Conservation (phyloP, 2,329 filamentous ascomycete species). For the Clonostachys byssicola region DNA sequence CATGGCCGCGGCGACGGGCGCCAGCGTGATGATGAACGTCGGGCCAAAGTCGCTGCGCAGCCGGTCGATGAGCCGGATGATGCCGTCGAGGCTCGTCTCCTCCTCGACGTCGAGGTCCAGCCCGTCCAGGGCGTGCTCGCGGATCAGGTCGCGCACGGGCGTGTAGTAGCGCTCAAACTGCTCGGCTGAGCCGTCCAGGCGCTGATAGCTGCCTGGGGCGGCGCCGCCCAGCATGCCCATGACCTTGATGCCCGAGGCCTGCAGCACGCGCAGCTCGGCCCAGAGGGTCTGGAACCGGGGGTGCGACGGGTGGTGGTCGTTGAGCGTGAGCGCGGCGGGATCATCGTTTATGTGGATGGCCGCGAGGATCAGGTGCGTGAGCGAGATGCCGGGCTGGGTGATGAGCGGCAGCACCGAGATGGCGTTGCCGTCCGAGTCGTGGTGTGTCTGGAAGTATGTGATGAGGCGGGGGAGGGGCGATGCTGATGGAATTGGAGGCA, state of each 20-base stretch:
- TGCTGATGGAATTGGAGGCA: too few relatives aligned
- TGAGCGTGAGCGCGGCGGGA: slow-evolving; percentile 68
- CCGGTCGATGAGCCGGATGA: slow-evolving; percentile 63
- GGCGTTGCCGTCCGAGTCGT: slow-evolving; percentile 33
- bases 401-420: slow-evolving; percentile 52
- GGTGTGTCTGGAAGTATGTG: slow-evolving; percentile 52
- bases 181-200: slow-evolving; percentile 49
- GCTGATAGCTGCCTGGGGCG: slow-evolving; percentile 65
- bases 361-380: slow-evolving; percentile 81
- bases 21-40: slow-evolving; percentile 72
- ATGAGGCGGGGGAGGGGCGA: slow-evolving; percentile 38
- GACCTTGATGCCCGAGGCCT: slow-evolving; percentile 71
- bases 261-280: slow-evolving; percentile 70
- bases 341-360: slow-evolving; percentile 77
- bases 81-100: slow-evolving; percentile 60
- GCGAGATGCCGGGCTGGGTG: slow-evolving; percentile 36
- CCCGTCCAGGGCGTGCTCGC: slow-evolving; percentile 58
- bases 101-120: slow-evolving; percentile 82
- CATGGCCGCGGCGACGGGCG: slow-evolving; percentile 74
- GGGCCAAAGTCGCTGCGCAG: slow-evolving; percentile 66
- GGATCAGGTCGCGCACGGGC: slow-evolving; percentile 63
- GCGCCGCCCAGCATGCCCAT: slow-evolving; percentile 87
- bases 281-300: slow-evolving; percentile 69
- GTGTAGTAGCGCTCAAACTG: slow-evolving; percentile 70
- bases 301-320: slow-evolving; percentile 70